Evolutionary conservation across 306 rosid genomes (phyloP), one percentile per base, ranked within the genome.

Genomic region (Spatholobus suberectus): DNA sequence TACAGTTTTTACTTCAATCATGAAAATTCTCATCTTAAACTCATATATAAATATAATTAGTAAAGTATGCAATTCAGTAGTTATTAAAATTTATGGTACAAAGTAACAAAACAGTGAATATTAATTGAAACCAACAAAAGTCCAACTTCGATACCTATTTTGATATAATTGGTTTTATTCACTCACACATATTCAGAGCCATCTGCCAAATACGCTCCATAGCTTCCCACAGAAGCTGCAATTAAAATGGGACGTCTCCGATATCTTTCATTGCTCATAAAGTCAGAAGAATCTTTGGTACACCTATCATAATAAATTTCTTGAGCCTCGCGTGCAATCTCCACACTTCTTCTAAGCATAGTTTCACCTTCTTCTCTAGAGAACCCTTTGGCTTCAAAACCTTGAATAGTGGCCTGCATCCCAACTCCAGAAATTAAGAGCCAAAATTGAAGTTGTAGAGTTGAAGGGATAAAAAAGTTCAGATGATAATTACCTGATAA

Each of bases 141-240:
- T 61, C 37, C 15, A 66, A 66, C 1, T 35, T 13, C 32, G 74
- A 6, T 79, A 15, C 24, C 15, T 34, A 21, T 35, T 43, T 12
- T 73, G 21, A 67, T 26, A 65, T 4, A 49, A 52, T 15, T 70
- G 40, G 79, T 55, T 67, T 1, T 35, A 13, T 52, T 32, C 6
- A 78, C 87, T 70, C 6, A 89, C 93, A 77, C 82, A 14, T 93
- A 90, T 80, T 90, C 96, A 6, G 96, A 90, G 8, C 96, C 94
- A 59, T 91, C 96, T 18, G 97, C 92, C 84, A 93, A 88, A 85
- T 90, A 92, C 23, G 99, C 98, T 0, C 97, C 99, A 62, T 93
- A 96, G 78, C 99, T 95, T 66, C 99, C 99, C 18, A 93, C 92
- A 7, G 99, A 96, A 74, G 99, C 99, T 18, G 98, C 98, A 72